Conservation (phyloP, 2,329 filamentous ascomycete genomes). For the Sclerotinia sclerotiorum region DNA sequence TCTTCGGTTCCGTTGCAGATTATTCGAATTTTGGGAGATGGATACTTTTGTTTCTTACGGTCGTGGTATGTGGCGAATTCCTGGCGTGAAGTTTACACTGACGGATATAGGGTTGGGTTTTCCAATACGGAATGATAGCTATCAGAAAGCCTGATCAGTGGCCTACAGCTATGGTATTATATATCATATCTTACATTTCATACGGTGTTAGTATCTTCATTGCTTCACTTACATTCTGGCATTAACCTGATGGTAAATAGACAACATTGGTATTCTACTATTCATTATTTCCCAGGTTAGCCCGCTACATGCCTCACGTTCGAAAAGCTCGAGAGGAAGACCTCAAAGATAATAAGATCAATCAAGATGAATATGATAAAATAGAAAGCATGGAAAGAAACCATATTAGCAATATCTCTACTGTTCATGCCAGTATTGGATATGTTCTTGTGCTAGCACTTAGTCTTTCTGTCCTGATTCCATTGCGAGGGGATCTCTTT, state of each 20-base stretch:
- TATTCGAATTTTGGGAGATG: conserved; percentile 46
- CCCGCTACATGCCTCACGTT: conserved; percentile 45
- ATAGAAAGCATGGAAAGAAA: conserved; percentile 46
- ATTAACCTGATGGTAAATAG: conserved; percentile 25
- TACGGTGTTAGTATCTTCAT: conserved; percentile 33
- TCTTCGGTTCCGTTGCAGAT: conserved; percentile 45
- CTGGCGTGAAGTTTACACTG: not conserved
- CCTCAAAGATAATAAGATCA: conserved; percentile 43
- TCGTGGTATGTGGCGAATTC: conserved; percentile 32
- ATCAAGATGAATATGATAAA: conserved; percentile 43
- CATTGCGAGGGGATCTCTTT: conserved; percentile 42
- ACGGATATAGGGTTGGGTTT: conserved; percentile 41
- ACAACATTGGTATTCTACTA: conserved; percentile 47
- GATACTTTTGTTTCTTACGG: conserved; percentile 44
- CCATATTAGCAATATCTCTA: conserved; percentile 46
- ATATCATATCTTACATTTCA: conserved; percentile 44
- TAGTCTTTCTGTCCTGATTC: conserved; percentile 44
- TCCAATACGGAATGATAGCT: conserved; percentile 45
- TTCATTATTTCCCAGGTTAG: conserved; percentile 44
- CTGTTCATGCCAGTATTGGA: conserved; percentile 47
- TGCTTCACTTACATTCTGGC: not conserved
- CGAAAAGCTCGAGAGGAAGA: conserved; percentile 46
- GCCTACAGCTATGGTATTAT: conserved; percentile 45
- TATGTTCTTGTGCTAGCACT: conserved; percentile 44
- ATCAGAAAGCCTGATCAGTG: conserved; percentile 43